phyloP scores from a whole-genome alignment of 1,284 basidiomycete species.

The Exobasidium rhododendri region DNA sequence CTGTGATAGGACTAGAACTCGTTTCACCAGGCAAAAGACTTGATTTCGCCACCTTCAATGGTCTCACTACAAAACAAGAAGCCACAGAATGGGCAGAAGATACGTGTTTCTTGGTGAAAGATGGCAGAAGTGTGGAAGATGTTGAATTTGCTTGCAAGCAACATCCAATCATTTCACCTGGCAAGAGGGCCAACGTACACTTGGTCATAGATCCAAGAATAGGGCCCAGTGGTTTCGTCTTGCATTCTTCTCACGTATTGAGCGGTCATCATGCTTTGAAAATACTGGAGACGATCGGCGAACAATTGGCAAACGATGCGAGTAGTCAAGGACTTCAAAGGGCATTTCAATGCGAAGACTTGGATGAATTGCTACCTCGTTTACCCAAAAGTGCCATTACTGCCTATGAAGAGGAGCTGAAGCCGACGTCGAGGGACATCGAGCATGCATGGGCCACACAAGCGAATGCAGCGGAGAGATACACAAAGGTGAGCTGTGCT shows the following conservation, averaged over 20 bases:
- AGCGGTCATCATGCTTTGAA: background rate
- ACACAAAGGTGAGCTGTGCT: too few relatives aligned
- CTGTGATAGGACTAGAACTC: background rate
- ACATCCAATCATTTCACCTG: background rate
- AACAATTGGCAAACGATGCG: background rate
- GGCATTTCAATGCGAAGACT: background rate
- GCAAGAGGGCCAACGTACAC: background rate
- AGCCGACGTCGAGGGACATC: background rate
- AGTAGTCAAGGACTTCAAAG: background rate
- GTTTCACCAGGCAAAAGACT: background rate
- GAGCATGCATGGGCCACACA: too few relatives aligned
- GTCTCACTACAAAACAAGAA: background rate
- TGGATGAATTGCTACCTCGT: background rate
- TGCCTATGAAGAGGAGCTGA: background rate
- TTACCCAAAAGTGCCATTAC: background rate
- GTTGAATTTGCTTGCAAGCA: too few relatives aligned
- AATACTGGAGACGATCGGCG: background rate
- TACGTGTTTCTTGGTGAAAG: background rate
- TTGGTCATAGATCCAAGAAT: background rate
- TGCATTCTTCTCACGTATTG: background rate
- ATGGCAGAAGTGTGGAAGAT: constrained; percentile 2
- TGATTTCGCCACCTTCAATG: background rate
- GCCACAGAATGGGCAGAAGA: background rate
- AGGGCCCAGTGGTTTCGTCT: background rate
- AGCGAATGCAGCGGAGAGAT: too few relatives aligned